Evolutionary conservation across 148 eudicot genomes (phyloP).

Genomic region (Polygonum aviculare): DNA sequence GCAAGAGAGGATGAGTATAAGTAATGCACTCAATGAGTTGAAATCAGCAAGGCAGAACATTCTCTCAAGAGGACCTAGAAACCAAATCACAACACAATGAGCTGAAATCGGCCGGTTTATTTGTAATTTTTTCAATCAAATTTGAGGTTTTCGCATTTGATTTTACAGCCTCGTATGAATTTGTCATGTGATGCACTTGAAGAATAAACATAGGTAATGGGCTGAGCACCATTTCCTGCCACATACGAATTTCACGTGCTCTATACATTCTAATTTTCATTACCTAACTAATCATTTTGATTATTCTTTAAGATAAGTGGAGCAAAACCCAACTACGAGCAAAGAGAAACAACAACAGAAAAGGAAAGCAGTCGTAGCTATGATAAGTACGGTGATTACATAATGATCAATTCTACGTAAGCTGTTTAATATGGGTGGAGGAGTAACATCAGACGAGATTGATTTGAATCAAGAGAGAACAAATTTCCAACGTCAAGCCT

Average conservation of each 20-base stretch:
- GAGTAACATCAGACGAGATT: background rate
- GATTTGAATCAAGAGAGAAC: background rate
- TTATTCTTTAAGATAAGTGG: background rate
- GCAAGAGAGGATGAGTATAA: background rate
- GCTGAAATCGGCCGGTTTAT: background rate
- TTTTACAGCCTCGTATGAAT: too few species aligned
- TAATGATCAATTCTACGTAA: background rate
- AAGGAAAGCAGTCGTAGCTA: background rate
- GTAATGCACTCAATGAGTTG: background rate
- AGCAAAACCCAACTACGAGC: background rate
- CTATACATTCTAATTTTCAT: background rate
- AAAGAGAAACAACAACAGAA: background rate
- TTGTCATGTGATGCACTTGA: background rate
- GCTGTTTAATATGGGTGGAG: background rate
- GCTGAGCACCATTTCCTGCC: background rate
- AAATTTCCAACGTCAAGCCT: background rate
- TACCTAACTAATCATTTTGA: background rate
- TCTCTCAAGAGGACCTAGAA: background rate
- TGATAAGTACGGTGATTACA: background rate
- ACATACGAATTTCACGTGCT: background rate
- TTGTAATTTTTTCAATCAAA: background rate
- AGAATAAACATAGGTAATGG: too few species aligned
- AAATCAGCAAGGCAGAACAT: background rate
- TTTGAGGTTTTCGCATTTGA: too few species aligned
- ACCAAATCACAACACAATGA: background rate